Percentiles rank a stretch among this genome's conserved stretches.
phyloP scores from a whole-genome alignment of 768 basidiomycete genomes.

The Psilocybe subaeruginosa region DNA sequence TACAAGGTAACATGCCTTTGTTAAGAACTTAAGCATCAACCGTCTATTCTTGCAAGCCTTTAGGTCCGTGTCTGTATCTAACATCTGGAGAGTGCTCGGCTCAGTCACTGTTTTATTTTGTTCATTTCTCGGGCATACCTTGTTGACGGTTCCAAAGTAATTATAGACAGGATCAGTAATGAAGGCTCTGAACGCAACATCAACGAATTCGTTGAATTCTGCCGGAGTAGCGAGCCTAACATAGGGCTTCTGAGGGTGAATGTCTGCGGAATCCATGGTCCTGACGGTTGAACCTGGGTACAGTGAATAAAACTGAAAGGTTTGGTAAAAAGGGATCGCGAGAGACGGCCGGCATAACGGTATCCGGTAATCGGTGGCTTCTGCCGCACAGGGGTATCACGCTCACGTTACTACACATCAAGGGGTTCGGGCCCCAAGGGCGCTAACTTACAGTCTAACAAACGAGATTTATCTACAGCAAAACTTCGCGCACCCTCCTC shows the following conservation, averaged over 20 bases:
- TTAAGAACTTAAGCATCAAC: constrained; percentile 22
- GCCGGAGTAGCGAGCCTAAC: constrained; percentile 24
- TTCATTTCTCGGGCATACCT: constrained; percentile 17
- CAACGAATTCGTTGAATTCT: constrained; percentile 26
- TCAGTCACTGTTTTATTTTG: not conserved
- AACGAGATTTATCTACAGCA: no score
- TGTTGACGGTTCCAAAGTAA: constrained; percentile 27
- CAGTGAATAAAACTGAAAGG: not conserved
- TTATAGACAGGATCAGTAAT: constrained; percentile 30
- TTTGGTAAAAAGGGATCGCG: no score
- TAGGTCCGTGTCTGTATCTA: constrained; percentile 16
- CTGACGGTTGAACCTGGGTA: not conserved
- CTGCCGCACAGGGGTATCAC: no score
- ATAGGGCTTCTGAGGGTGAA: not conserved
- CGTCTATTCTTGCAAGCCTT: constrained; percentile 17
- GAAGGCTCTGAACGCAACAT: constrained; percentile 26
- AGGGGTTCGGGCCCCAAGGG: no score
- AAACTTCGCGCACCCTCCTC: no score
- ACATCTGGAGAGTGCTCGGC: constrained; percentile 10
- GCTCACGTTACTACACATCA: no score
- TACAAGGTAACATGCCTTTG: constrained; percentile 19
- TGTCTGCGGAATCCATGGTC: not conserved
- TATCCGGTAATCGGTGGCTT: no score
- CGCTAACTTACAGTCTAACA: no score
- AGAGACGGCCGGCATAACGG: no score